Evolutionary conservation across 2,329 filamentous ascomycete species (phyloP), one percentile per base, ranked within the genome.

Genomic region (Lasiodiplodia gonubiensis): DNA sequence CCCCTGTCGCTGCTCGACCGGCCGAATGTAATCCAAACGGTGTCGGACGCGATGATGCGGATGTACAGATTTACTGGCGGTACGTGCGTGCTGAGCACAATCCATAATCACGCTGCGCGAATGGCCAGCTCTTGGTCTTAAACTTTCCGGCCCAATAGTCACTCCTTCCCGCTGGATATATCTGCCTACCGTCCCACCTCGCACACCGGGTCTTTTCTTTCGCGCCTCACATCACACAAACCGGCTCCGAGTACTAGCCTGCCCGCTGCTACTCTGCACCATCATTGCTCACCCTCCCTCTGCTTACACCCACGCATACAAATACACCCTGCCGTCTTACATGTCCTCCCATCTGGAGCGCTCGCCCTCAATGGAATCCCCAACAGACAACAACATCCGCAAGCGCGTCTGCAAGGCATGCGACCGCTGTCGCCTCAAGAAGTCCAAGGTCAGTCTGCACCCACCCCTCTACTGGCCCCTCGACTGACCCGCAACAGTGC

Each of bases 381-480:
- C 80, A 18, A 59, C 67, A 18, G 82, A 84, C 72, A 79, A 79
- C 69, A 83, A 82, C 70, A 81, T 83, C 68, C 77, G 87, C 71
- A 89, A 90, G 78, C 82, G 88, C 73, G 88, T 89, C 48, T 88
- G 88, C 76, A 90, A 89, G 78, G 88, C 88, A 27, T 90, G 88
- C 77, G 88, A 90, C 77, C 83, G 88, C 68, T 90, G 88, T 79
- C 82, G 88, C 57, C 72, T 89, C 68, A 90, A 90, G 78, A 90
- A 90, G 75, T 89, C 87, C 74, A 90, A 90, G 81, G 86, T 86
- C 79, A 68, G 77, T 72, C 1, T 23, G 21, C 11, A 5, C 7
- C n/a, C 6, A 4, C 12, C 39, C 35, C 33, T 14, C 46, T 48
- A 52, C 42, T 59, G 63, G 55, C 70, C 69, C 60, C 71, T 68